Conservation (phyloP, 345 rosid genomes). For the Linum usitatissimum region DNA sequence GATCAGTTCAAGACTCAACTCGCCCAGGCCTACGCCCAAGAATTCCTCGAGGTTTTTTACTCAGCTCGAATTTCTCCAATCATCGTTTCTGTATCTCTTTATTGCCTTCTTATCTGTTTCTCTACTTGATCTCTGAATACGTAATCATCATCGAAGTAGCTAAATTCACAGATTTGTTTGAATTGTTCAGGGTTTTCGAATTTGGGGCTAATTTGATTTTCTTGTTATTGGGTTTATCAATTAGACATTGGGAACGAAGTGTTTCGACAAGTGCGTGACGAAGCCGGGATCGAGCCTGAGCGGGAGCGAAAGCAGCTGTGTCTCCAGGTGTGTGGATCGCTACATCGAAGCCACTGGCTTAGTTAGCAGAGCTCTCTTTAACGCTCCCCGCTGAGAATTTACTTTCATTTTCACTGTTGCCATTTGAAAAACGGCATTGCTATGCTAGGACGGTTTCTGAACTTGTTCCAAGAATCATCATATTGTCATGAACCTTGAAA, state of each 20-base stretch:
- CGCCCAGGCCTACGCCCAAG: slow-evolving; percentile 73
- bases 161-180: background rate
- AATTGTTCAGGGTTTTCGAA: background rate
- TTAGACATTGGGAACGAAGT: slow-evolving; percentile 70
- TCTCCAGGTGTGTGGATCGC: slow-evolving; percentile 94
- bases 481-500: too few relatives aligned
- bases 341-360: slow-evolving; percentile 92
- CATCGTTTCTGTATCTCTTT: background rate
- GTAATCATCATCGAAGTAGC: background rate
- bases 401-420: too few relatives aligned
- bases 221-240: background rate
- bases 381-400: slow-evolving; percentile 26
- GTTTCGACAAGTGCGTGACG: slow-evolving; percentile 77
- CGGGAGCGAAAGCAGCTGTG: slow-evolving; percentile 87
- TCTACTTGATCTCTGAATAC: background rate
- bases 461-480: too few relatives aligned
- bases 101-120: too few relatives aligned
- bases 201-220: background rate
- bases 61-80: background rate
- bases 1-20: slow-evolving; percentile 59
- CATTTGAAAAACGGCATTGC: too few relatives aligned
- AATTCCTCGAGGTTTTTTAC: slow-evolving; percentile 53
- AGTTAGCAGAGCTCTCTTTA: slow-evolving; percentile 56
- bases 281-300: slow-evolving; percentile 90
- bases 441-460: too few relatives aligned